Conservation (phyloP, 2,329 filamentous ascomycete species). For the Dactylellina parvicollis region DNA sequence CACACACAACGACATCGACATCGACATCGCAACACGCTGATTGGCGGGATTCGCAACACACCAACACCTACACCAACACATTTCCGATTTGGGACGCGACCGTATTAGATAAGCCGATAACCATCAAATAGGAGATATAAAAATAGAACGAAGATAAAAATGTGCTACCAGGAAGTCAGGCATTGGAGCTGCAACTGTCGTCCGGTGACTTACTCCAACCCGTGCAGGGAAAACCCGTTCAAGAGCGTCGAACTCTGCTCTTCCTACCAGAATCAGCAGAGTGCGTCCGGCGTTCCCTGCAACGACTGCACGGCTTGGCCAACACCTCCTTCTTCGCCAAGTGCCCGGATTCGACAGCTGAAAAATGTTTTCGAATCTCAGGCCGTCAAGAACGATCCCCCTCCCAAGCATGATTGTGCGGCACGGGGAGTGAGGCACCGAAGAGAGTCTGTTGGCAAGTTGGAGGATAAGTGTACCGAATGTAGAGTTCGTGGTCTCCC, state of each 20-base stretch:
- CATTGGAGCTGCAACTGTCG: slow-evolving; percentile 48
- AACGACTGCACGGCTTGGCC: slow-evolving; percentile 37
- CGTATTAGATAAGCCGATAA: background rate
- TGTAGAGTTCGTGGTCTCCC: slow-evolving; percentile 40
- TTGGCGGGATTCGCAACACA: slow-evolving; percentile 23
- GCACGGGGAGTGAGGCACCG: slow-evolving; percentile 39
- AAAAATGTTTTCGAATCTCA: slow-evolving; percentile 48
- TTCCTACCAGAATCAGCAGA: slow-evolving; percentile 16
- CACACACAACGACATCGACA: slow-evolving; percentile 1
- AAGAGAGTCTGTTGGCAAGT: slow-evolving; percentile 46
- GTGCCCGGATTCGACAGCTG: slow-evolving; percentile 43
- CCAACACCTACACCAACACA: slow-evolving; percentile 25
- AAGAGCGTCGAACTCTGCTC: slow-evolving; percentile 33
- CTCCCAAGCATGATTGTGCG: slow-evolving; percentile 11
- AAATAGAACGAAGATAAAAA: slow-evolving; percentile 10
- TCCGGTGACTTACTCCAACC: slow-evolving; percentile 38
- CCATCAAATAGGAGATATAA: background rate
- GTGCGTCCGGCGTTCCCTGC: slow-evolving; percentile 28
- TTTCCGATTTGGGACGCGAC: background rate
- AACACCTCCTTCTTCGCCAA: slow-evolving; percentile 47
- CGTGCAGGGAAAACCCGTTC: slow-evolving; percentile 38
- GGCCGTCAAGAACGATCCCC: slow-evolving; percentile 30
- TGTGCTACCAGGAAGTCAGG: slow-evolving; percentile 48
- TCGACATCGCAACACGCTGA: slow-evolving; percentile 28
- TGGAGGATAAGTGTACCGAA: slow-evolving; percentile 48